These are phyloP conservation scores for Penicillium sp. DNA, from an alignment of 2,329 filamentous ascomycete genomes.

Conservation along the genomic window DNA sequence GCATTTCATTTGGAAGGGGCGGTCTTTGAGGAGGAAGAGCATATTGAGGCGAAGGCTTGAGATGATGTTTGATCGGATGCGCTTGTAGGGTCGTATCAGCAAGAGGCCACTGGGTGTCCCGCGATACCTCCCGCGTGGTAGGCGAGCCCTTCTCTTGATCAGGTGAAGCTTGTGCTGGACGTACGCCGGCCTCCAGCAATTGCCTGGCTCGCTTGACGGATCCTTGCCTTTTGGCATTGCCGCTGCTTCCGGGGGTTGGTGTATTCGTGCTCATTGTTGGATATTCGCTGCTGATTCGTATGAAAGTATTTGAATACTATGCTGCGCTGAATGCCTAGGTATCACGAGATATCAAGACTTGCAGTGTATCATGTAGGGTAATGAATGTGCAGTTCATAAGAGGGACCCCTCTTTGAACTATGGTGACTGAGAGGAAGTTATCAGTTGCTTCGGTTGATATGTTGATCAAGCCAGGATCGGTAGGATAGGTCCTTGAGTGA, in stretches of 20 bases:
- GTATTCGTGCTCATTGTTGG: slow-evolving; percentile 27
- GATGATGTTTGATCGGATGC: slow-evolving; percentile 27
- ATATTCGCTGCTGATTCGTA: neutral
- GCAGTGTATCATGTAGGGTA: slow-evolving; percentile 11
- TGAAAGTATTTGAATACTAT: neutral
- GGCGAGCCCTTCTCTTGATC: slow-evolving; percentile 11
- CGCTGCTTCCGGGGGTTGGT: slow-evolving; percentile 12
- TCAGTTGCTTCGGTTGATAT: slow-evolving; percentile 9
- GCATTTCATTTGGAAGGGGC: slow-evolving; percentile 38
- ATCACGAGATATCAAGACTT: slow-evolving; percentile 2
- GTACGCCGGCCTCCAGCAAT: slow-evolving; percentile 33
- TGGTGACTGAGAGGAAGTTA: neutral
- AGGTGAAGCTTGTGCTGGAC: slow-evolving; percentile 19
- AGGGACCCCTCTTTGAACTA: neutral
- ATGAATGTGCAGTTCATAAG: neutral
- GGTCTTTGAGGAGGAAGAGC: slow-evolving; percentile 43
- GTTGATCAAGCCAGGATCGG: slow-evolving; percentile 14
- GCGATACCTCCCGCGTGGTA: slow-evolving; percentile 27
- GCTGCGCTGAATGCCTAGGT: neutral
- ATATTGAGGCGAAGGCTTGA: slow-evolving; percentile 28
- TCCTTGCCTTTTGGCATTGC: slow-evolving; percentile 25
- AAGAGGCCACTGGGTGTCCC: slow-evolving; percentile 47
- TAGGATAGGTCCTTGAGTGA: neutral
- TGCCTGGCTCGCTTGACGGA: slow-evolving; percentile 38
- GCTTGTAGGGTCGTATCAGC: slow-evolving; percentile 28